Evolutionary conservation across 306 rosid species (phyloP), one percentile per base, ranked within the genome.

Genomic region (Cucumis melo): DNA sequence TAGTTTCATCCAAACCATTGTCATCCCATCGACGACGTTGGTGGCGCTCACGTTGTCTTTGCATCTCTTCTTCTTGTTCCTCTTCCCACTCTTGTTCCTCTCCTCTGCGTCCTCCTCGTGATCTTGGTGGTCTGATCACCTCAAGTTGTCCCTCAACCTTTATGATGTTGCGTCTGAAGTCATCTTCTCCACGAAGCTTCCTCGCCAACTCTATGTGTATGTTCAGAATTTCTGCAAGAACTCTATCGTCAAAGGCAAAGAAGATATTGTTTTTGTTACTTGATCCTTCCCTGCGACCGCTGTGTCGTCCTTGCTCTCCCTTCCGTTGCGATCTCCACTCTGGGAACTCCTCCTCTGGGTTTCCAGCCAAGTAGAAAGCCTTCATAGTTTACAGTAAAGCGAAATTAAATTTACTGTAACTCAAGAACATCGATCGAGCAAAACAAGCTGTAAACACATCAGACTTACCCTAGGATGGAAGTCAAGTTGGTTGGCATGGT

Each of bases 281-380:
- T n/a, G 71, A 70, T 17, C 60, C 86, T 27, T 76, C 63, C 2
- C 50, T 70, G 13, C 41, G 21, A 23, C 65, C 36, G 5, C 16
- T 11, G 41, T 0, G 19, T 80, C 27, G n/a, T 13, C 42, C 38
- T 36, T 70, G 38, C 7, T 58, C 70, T 24, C 19, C 60, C 51
- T 42, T 38, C 1, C 67, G 10, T 1, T 75, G 56, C 2, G 20
- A 62, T 7, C 66, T 72, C 11, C 55, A 60, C 55, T 50, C 82
- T 9, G 73, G 54, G 27, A 83, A 83, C 78, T 88, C 91, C 36
- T 79, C 38, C 6, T 80, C 82, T 1, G 88, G 95, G 51, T 87
- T 91, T 0, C 90, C 91, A 0, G 88, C 96, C 4, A 93, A 67
- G 42, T 89, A 89, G 82, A 91, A 91, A 41, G 76, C 84, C 96